Conservation (phyloP, 2,329 filamentous ascomycete species). For the Lecanosticta acicola region DNA sequence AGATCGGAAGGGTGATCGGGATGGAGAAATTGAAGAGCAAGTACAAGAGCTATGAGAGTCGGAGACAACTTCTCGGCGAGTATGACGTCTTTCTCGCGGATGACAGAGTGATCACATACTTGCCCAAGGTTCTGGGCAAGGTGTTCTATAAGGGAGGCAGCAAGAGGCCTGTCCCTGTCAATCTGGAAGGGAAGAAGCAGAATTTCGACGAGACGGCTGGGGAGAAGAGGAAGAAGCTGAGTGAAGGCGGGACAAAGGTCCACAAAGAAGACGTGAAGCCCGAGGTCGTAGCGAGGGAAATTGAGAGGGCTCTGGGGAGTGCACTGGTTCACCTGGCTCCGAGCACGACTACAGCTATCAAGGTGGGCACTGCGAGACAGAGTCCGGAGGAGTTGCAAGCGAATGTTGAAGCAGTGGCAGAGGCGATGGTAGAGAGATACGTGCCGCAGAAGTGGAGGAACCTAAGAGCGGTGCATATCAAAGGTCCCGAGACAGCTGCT, state of each 20-base stretch:
- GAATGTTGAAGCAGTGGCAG: conserved; percentile 70
- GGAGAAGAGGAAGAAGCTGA: conserved; percentile 41
- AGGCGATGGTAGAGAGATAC: conserved; percentile 67
- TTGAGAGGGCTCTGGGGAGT: conserved; percentile 69
- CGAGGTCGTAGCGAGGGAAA: conserved; percentile 68
- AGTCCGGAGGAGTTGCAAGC: conserved; percentile 68
- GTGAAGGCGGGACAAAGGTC: conserved; percentile 35
- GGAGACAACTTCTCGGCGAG: conserved; percentile 74
- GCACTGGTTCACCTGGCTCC: conserved; percentile 76
- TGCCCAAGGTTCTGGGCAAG: conserved; percentile 79
- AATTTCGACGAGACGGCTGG: conserved; percentile 47
- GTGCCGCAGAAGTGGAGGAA: conserved; percentile 85
- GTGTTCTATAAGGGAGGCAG: conserved; percentile 78
- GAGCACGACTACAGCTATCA: conserved; percentile 72
- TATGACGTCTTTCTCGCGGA: conserved; percentile 94
- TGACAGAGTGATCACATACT: conserved; percentile 67
- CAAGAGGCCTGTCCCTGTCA: conserved; percentile 83
- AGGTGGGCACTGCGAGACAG: conserved; percentile 71
- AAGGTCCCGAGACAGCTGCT: conserved; percentile 79
- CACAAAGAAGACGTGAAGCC: conserved; percentile 50
- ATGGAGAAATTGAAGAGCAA: conserved; percentile 80
- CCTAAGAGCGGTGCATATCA: conserved; percentile 79
- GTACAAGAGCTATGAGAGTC: conserved; percentile 82
- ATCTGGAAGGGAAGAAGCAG: conserved; percentile 54
- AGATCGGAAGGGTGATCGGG: conserved; percentile 63